phyloP scores from a whole-genome alignment of 345 rosid species.

The Eucalyptus sp. region DNA sequence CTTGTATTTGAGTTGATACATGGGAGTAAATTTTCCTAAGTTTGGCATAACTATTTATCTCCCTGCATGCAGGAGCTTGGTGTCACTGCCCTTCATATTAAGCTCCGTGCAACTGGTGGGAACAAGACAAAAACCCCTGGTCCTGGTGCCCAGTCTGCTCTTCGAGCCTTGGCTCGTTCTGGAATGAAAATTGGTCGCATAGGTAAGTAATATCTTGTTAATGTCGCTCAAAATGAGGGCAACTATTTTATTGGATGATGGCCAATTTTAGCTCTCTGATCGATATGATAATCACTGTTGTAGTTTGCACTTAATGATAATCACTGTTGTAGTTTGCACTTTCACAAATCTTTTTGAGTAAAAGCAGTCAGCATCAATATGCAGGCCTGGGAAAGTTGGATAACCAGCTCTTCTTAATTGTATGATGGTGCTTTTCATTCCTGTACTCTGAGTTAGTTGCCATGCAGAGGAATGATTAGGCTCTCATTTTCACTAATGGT shows the following conservation, averaged over 20 bases:
- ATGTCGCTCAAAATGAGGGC: background rate
- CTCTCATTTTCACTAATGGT: background rate
- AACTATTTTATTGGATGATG: background rate
- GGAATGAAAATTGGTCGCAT: conserved; percentile 86
- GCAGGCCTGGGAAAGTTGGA: background rate
- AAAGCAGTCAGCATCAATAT: background rate
- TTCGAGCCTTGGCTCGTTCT: conserved; percentile 78
- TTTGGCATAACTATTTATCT: background rate
- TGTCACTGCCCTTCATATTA: conserved; percentile 64
- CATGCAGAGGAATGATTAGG: background rate
- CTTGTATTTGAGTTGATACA: background rate
- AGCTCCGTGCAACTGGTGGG: conserved; percentile 84
- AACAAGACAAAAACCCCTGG: conserved; percentile 87
- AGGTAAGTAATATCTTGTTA: conserved; percentile 14
- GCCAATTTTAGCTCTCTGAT: background rate
- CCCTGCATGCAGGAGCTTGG: conserved; percentile 45
- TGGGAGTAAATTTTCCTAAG: background rate
- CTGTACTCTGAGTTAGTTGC: background rate
- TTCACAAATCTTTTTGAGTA: background rate
- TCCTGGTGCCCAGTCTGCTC: conserved; percentile 85
- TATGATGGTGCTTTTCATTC: background rate
- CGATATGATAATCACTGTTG: background rate
- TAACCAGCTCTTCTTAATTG: background rate
- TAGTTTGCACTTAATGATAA: background rate
- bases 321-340: background rate